A percentile compares a stretch with the other conserved stretches of the same genome.
These are phyloP conservation scores for Penicillium daleae DNA, from an alignment of 495 filamentous ascomycete genomes.

Conservation along the genomic window DNA sequence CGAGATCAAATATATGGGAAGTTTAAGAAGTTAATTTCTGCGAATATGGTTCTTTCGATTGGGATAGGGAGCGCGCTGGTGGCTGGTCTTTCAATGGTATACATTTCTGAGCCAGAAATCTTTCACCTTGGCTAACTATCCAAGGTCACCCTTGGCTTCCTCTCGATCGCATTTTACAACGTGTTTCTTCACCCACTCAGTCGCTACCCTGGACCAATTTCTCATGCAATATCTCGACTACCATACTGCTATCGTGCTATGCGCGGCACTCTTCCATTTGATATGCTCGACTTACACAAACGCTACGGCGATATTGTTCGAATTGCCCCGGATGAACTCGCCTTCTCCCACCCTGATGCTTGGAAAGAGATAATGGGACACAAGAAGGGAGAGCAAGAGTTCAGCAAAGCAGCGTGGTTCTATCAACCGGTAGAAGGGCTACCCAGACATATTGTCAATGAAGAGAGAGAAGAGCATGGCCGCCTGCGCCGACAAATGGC, in stretches of 20 bases:
- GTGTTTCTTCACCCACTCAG: conserved; percentile 11
- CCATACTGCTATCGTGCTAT: conserved; percentile 8
- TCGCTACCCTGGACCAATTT: conserved; percentile 7
- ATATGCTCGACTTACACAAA: conserved; percentile 49
- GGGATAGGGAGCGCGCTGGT: neutral
- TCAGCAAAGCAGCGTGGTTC: conserved; percentile 25
- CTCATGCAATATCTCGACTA: conserved; percentile 7
- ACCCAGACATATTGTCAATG: conserved; percentile 24
- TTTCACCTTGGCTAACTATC: neutral
- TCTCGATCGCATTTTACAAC: conserved; percentile 9
- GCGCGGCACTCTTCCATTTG: conserved; percentile 32
- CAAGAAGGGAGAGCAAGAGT: conserved; percentile 24
- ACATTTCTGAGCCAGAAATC: neutral
- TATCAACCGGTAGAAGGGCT: conserved; percentile 19
- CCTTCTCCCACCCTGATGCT: conserved; percentile 50
- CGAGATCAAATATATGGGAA: neutral
- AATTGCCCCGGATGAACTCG: conserved; percentile 56
- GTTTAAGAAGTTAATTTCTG: neutral
- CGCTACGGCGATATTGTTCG: conserved; percentile 59
- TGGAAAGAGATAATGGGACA: conserved; percentile 62
- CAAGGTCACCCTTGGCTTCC: neutral
- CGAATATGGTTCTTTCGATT: neutral
- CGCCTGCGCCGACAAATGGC: conserved; percentile 50
- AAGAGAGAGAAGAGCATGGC: conserved; percentile 45
- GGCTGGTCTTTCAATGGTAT: neutral